Conservation (phyloP, 805 yeast species). For the Monosporozyma aerobia region DNA sequence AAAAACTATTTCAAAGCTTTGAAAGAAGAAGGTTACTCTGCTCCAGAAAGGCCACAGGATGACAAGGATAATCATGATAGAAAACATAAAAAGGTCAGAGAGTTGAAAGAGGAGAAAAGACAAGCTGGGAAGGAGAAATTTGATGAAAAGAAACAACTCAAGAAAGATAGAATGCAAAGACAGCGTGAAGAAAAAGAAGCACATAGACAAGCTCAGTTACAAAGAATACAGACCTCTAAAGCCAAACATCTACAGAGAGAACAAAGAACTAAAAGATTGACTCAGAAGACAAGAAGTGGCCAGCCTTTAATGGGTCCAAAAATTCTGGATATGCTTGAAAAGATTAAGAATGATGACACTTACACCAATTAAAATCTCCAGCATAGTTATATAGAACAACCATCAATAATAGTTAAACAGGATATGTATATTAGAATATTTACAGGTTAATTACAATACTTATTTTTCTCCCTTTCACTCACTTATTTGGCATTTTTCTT, state of each 20-base stretch:
- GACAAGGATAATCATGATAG: neutral
- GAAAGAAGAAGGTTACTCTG: constrained; percentile 56
- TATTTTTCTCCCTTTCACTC: constrained; percentile 1
- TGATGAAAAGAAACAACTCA: constrained; percentile 30
- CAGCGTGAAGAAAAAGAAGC: constrained; percentile 27
- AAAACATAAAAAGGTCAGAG: constrained; percentile 12
- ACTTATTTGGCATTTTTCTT: constrained; percentile 41
- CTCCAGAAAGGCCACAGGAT: constrained; percentile 34
- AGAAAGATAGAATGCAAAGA: constrained; percentile 29
- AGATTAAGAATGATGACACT: constrained; percentile 48
- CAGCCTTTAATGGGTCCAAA: constrained; percentile 91
- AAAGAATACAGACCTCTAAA: constrained; percentile 27
- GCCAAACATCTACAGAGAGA: constrained; percentile 36
- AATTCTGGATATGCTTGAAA: constrained; percentile 66
- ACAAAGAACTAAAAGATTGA: constrained; percentile 37
- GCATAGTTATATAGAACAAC: neutral
- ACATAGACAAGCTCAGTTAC: constrained; percentile 36
- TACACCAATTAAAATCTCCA: constrained; percentile 15
- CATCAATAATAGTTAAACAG: neutral
- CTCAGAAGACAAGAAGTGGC: constrained; percentile 57
- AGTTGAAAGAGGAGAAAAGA: constrained; percentile 15
- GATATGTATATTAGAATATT: constrained; percentile 3
- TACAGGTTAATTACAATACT: neutral
- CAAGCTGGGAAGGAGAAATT: constrained; percentile 21
- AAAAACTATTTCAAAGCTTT: constrained; percentile 72